These are phyloP conservation scores for Cucurbita ficifolia DNA, from an alignment of 306 rosid species.

Conservation along the genomic window DNA sequence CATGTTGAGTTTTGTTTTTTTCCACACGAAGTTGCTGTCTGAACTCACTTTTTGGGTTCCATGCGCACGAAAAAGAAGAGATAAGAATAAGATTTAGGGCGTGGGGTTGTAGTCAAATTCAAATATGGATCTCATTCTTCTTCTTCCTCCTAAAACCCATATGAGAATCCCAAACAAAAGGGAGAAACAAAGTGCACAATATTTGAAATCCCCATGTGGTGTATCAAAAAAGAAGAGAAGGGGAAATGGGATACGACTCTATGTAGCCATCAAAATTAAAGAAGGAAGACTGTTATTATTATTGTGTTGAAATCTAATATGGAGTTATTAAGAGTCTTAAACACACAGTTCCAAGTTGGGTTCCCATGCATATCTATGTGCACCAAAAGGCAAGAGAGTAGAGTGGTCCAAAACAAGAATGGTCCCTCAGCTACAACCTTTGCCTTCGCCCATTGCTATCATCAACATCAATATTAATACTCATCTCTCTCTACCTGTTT, in stretches of 20 bases:
- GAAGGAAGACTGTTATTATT: neutral
- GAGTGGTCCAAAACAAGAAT: constrained; percentile 53
- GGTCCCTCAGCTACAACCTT: constrained; percentile 48
- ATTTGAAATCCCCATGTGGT: constrained; percentile 7
- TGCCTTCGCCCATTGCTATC: constrained; percentile 33
- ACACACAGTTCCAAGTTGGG: constrained; percentile 2
- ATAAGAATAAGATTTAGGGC: neutral
- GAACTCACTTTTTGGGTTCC: neutral
- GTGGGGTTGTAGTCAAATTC: neutral
- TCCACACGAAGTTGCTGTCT: neutral
- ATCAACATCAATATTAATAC: constrained; percentile 26
- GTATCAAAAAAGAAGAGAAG: constrained; percentile 17
- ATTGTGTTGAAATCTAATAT: neutral
- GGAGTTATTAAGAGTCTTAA: neutral
- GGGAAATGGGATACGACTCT: constrained; percentile 15
- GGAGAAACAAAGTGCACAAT: constrained; percentile 1
- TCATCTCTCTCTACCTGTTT: neutral
- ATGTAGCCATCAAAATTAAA: neutral
- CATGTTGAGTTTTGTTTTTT: neutral
- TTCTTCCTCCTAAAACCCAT: neutral
- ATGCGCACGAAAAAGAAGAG: neutral
- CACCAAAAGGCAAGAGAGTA: constrained; percentile 9
- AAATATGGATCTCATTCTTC: neutral
- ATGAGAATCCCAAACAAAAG: neutral
- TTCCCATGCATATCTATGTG: constrained; percentile 58